Evolutionary conservation across 2,329 filamentous ascomycete genomes (phyloP), one percentile per base, ranked within the genome.

Genomic region (Sporothrix brunneoviolacea): DNA sequence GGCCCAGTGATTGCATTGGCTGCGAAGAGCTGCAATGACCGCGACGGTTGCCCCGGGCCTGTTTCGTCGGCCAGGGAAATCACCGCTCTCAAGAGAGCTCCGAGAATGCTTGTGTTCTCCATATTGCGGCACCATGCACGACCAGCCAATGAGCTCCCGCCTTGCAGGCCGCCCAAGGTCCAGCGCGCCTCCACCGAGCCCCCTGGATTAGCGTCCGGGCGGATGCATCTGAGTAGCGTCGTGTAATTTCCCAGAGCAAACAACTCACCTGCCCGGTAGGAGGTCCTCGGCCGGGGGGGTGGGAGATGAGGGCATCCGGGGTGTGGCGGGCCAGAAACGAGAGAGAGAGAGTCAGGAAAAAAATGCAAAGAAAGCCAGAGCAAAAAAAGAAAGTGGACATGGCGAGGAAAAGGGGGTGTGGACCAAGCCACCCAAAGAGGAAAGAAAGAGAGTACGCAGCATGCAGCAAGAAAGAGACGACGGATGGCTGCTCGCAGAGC

Each of bases 221-320:
- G 35, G 43, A 39, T 41, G 38, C 30, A 32, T 39, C 38, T 39
- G 48, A 37, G 50, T 50, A 51, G 53, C 51, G 53, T 30, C 49
- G 51, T 54, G 48, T 38, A 58, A 58, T 58, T 58, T 58, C 57
- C 57, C 57, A 54, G 24, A 22, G 28, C 41, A 44, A n/a, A 18
- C 36, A 49, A 41, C 35, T 16, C 33, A 44, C 49, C 47, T 47
- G 50, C 40, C 28, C 19, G 22, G 40, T 46, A 41, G 37, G 44
- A 39, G 24, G 40, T n/a, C 22, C 33, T 18, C 27, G 51, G 40
- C 43, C 36, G 16, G 19, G 39, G 24, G 35, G 24, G 39, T 49
- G 49, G 43, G 52, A 52, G 54, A 54, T 54, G 45, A 48, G 37
- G 38, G 32, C 22, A 39, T 32, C 37, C 52, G 38, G 33, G 48